Conservation (phyloP, 805 yeast genomes). For the Wickerhamomyces hampshirensis region DNA sequence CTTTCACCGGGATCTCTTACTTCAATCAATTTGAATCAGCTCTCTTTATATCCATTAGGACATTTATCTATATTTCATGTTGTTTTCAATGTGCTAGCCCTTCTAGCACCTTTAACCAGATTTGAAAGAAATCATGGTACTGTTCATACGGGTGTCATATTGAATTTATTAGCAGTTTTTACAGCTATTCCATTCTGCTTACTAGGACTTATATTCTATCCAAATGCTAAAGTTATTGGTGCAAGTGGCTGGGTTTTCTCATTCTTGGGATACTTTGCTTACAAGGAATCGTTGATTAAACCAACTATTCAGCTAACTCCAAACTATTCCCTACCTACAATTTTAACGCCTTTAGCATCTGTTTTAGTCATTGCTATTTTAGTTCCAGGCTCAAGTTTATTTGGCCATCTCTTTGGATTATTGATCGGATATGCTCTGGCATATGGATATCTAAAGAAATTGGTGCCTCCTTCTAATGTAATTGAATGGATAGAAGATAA, state of each 20-base stretch:
- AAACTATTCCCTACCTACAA: constrained; percentile 50
- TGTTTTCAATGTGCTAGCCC: constrained; percentile 49
- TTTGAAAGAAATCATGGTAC: constrained; percentile 80
- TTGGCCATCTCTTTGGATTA: constrained; percentile 71
- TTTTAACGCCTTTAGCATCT: constrained; percentile 49
- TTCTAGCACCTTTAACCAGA: constrained; percentile 54
- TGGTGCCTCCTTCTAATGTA: constrained; percentile 62
- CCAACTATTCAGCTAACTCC: constrained; percentile 38
- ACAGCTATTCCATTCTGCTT: constrained; percentile 41
- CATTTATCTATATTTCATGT: constrained; percentile 63
- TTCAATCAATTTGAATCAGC: constrained; percentile 31
- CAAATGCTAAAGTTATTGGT: constrained; percentile 54
- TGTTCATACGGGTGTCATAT: constrained; percentile 74
- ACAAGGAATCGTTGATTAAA: constrained; percentile 34
- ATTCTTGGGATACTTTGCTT: constrained; percentile 57
- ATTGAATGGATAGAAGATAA: constrained; percentile 62
- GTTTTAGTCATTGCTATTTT: constrained; percentile 46
- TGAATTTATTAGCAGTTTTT: constrained; percentile 64
- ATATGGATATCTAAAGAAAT: constrained; percentile 47
- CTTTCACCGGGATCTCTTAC: constrained; percentile 55
- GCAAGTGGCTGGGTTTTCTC: constrained; percentile 72
- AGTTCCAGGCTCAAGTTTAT: constrained; percentile 62
- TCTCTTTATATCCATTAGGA: constrained; percentile 66
- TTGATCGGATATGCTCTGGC: constrained; percentile 61
- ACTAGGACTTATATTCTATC: constrained; percentile 38